Evolutionary conservation across 345 rosid species (phyloP).

Genomic region (Ricinus communis): DNA sequence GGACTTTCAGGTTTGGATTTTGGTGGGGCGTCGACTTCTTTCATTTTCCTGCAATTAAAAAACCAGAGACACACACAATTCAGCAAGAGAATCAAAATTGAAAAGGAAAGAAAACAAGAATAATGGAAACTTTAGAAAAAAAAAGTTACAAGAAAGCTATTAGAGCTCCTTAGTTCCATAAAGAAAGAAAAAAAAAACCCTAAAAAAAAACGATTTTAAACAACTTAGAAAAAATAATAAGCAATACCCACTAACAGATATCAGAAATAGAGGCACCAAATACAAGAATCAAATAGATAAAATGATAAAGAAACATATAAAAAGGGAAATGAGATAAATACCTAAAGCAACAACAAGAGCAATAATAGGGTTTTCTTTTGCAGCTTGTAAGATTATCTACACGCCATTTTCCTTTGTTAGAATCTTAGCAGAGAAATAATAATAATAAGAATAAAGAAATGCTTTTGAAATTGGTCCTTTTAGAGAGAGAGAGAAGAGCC

Average conservation of each 20-base stretch:
- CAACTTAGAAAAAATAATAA: neutral
- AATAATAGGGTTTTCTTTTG: neutral
- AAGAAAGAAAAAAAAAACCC: too few relatives aligned
- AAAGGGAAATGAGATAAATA: neutral
- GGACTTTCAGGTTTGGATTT: neutral
- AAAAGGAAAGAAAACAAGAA: neutral
- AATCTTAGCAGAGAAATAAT: neutral
- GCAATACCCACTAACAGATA: neutral
- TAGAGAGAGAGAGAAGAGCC: neutral
- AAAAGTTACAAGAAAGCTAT: too few relatives aligned
- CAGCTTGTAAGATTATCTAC: neutral
- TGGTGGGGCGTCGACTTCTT: neutral
- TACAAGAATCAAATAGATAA: neutral
- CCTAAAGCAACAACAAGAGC: constrained; percentile 7
- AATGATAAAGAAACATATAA: neutral
- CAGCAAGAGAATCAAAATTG: neutral
- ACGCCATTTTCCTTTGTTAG: neutral
- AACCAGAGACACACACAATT: neutral
- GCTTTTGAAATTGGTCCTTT: neutral
- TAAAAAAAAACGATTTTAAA: neutral
- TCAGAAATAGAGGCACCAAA: neutral
- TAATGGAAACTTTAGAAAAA: too few relatives aligned
- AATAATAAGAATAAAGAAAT: neutral
- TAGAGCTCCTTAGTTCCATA: neutral
- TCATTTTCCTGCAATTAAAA: constrained; percentile 12